These are phyloP conservation scores for Talaromyces sp. DNA, from an alignment of 2,329 filamentous ascomycete species.

Conservation along the genomic window DNA sequence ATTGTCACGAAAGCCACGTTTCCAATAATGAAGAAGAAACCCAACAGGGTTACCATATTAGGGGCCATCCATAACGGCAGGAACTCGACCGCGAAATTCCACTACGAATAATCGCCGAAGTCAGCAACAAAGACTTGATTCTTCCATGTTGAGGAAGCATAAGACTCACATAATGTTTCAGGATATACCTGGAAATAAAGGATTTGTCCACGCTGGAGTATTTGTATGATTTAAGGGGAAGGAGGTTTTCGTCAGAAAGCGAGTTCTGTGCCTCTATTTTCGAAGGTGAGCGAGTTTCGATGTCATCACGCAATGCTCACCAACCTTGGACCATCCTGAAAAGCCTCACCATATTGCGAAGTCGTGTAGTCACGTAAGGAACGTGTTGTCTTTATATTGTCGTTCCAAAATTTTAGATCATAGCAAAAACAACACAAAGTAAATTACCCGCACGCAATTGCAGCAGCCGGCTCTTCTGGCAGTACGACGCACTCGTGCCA, in stretches of 20 bases:
- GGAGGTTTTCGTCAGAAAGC: slow-evolving; percentile 82
- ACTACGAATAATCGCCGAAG: slow-evolving; percentile 51
- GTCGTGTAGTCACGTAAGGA: not conserved
- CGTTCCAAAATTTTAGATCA: not conserved
- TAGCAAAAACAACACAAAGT: not conserved
- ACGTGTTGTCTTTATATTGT: not conserved
- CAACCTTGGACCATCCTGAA: slow-evolving; percentile 32
- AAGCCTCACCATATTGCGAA: slow-evolving; percentile 25
- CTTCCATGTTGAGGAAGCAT: not conserved
- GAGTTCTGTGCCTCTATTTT: slow-evolving; percentile 44
- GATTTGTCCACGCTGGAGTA: slow-evolving; percentile 98
- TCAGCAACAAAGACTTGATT: not conserved
- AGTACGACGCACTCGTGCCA: not conserved
- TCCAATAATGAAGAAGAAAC: slow-evolving; percentile 86
- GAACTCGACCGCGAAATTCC: slow-evolving; percentile 91
- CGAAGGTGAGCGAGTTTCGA: not conserved
- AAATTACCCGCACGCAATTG: not conserved
- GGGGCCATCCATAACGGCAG: slow-evolving; percentile 94
- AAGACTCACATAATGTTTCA: slow-evolving; percentile 81
- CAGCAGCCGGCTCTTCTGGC: not conserved
- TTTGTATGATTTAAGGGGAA: slow-evolving; percentile 91
- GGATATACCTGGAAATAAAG: slow-evolving; percentile 84
- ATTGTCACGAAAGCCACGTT: slow-evolving; percentile 74
- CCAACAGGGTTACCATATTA: slow-evolving; percentile 93
- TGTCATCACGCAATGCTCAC: slow-evolving; percentile 7